Conservation (phyloP, 2,329 filamentous ascomycete species). For the Trichoderma hamatum region DNA sequence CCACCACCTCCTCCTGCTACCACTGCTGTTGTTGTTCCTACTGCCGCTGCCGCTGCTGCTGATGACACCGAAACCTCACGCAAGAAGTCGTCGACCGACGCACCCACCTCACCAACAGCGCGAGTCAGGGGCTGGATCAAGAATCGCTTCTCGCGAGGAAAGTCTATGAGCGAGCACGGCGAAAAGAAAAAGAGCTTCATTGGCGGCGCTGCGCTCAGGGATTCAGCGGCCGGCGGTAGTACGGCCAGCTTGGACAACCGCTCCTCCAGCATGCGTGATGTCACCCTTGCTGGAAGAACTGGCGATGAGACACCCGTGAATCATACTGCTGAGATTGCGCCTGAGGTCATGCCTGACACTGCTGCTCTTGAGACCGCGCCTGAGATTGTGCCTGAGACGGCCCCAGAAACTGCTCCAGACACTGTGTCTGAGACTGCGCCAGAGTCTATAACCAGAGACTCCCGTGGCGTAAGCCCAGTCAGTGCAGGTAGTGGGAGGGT, state of each 20-base stretch:
- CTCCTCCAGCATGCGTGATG: constrained; percentile 50
- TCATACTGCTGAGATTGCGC: constrained; percentile 12
- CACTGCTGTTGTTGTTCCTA: neutral
- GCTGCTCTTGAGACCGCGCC: neutral
- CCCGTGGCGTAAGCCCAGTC: constrained; percentile 43
- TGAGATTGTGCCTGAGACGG: neutral
- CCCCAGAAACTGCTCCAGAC: neutral
- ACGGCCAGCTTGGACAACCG: constrained; percentile 48
- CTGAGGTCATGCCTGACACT: neutral
- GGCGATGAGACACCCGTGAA: constrained; percentile 32
- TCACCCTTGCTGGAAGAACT: constrained; percentile 49
- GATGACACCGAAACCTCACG: neutral
- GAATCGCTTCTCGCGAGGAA: constrained; percentile 53
- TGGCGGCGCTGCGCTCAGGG: constrained; percentile 54
- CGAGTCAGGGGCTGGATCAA: constrained; percentile 60
- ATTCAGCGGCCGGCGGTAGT: constrained; percentile 49
- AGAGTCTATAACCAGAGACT: constrained; percentile 33
- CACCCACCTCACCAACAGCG: constrained; percentile 40
- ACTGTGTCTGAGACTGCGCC: neutral
- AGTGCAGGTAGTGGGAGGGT: constrained; percentile 31
- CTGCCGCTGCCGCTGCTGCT: neutral
- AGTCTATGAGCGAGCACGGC: constrained; percentile 44
- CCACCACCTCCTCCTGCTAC: neutral
- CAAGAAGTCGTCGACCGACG: constrained; percentile 6
- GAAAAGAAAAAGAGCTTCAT: constrained; percentile 50